Evolutionary conservation across 192 early-diverging fungal genomes (phyloP).

Genomic region (Backusella luteola): DNA sequence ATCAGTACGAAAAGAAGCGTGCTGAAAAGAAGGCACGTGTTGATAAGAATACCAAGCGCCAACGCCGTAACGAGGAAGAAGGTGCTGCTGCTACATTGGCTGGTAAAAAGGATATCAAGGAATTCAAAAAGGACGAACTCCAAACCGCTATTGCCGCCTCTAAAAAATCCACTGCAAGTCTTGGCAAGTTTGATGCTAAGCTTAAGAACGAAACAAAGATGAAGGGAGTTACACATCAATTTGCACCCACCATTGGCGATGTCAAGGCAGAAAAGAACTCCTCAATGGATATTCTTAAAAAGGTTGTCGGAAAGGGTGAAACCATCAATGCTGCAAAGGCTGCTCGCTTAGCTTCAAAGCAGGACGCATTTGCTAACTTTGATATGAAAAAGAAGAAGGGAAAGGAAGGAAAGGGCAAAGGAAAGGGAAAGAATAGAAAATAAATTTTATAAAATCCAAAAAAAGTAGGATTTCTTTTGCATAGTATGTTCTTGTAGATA

Average conservation of each 20-base stretch:
- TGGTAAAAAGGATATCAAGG: slow-evolving; percentile 53
- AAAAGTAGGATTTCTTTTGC: not conserved
- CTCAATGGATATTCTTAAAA: slow-evolving; percentile 68
- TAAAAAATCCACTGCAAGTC: slow-evolving; percentile 83
- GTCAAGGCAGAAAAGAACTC: slow-evolving; percentile 67
- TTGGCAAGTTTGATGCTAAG: slow-evolving; percentile 89
- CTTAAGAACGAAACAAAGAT: slow-evolving; percentile 81
- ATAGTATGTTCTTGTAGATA: not conserved
- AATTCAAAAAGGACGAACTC: slow-evolving; percentile 71
- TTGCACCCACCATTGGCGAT: slow-evolving; percentile 61
- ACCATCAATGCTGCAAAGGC: slow-evolving; percentile 55
- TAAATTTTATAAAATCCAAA: not conserved
- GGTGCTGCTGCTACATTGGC: slow-evolving; percentile 53
- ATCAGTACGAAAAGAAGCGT: slow-evolving; percentile 75
- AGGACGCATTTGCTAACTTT: not conserved
- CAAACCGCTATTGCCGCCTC: slow-evolving; percentile 71
- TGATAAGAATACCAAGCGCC: slow-evolving; percentile 85
- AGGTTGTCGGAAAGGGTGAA: slow-evolving; percentile 56
- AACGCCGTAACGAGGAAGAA: slow-evolving; percentile 86
- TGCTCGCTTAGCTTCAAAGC: slow-evolving; percentile 16
- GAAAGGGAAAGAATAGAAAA: slow-evolving; percentile 6
- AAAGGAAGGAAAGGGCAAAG: not conserved
- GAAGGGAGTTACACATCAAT: slow-evolving; percentile 77
- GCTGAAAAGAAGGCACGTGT: slow-evolving; percentile 89
- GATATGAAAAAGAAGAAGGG: not conserved